Conservation (phyloP, 805 yeast genomes). For the Wickerhamomyces ciferrii region DNA sequence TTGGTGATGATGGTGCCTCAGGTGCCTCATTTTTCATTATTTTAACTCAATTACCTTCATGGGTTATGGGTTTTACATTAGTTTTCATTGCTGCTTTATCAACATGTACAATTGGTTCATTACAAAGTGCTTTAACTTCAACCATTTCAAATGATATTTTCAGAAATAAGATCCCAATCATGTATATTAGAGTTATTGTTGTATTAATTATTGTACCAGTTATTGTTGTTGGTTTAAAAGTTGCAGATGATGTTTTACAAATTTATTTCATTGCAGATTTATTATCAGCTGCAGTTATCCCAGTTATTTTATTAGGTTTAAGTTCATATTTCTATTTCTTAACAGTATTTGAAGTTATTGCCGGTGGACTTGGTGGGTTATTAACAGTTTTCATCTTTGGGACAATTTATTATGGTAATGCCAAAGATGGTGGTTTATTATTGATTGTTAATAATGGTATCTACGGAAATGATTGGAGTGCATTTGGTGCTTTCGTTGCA, state of each 20-base stretch:
- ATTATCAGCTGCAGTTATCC: slow-evolving; percentile 82
- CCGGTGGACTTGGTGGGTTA: slow-evolving; percentile 81
- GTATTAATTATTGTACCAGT: slow-evolving; percentile 80
- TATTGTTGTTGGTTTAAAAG: slow-evolving; percentile 75
- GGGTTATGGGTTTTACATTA: slow-evolving; percentile 82
- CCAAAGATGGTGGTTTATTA: slow-evolving; percentile 72
- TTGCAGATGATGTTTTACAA: slow-evolving; percentile 78
- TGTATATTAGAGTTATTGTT: slow-evolving; percentile 67
- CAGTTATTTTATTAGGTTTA: slow-evolving; percentile 77
- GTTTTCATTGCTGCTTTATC: slow-evolving; percentile 71
- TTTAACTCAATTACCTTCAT: slow-evolving; percentile 67
- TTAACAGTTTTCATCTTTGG: slow-evolving; percentile 81
- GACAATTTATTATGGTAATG: slow-evolving; percentile 65
- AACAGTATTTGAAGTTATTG: slow-evolving; percentile 74
- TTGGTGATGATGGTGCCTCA: slow-evolving; percentile 40
- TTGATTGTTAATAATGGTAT: slow-evolving; percentile 76
- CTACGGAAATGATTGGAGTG: slow-evolving; percentile 83
- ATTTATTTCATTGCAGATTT: slow-evolving; percentile 89
- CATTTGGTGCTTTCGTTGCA: slow-evolving; percentile 90
- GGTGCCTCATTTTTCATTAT: slow-evolving; percentile 68
- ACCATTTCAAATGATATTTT: slow-evolving; percentile 86
- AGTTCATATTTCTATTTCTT: slow-evolving; percentile 62
- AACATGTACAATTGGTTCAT: slow-evolving; percentile 84
- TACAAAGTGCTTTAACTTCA: slow-evolving; percentile 85
- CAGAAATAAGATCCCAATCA: slow-evolving; percentile 67